Evolutionary conservation across 1,284 basidiomycete genomes (phyloP).

Genomic region (Agaricales sp.): DNA sequence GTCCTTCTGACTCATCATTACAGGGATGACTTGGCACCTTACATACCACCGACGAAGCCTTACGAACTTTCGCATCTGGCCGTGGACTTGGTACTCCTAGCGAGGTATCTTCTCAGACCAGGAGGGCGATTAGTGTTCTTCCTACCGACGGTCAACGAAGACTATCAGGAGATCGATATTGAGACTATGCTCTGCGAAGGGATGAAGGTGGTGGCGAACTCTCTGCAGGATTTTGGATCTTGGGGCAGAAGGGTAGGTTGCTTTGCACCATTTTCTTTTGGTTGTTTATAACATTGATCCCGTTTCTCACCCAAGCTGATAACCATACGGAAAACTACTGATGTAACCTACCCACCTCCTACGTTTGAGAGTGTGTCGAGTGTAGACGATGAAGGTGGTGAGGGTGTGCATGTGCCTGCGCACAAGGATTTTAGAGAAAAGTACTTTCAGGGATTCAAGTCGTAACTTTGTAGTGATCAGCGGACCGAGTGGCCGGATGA

Average conservation of each 20-base stretch:
- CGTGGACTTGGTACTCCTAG: constrained; percentile 72
- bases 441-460: constrained; percentile 66
- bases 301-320: constrained; percentile 49
- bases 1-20: not conserved
- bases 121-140: constrained; percentile 91
- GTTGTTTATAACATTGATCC: constrained; percentile 5
- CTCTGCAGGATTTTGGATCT: constrained; percentile 88
- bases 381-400: constrained; percentile 12
- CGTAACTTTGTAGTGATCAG: too few relatives aligned
- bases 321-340: constrained; percentile 72
- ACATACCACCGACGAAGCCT: constrained; percentile 82
- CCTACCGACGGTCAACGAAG: constrained; percentile 85
- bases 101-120: constrained; percentile 79
- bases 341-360: constrained; percentile 37
- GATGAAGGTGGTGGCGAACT: constrained; percentile 84
- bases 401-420: constrained; percentile 43
- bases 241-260: constrained; percentile 84
- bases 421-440: constrained; percentile 75
- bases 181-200: constrained; percentile 67
- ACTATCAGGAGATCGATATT: constrained; percentile 82
- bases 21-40: constrained; percentile 43
- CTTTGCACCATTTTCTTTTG: not conserved
- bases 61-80: constrained; percentile 89
- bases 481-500: too few relatives aligned
- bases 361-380: constrained; percentile 28